A percentile compares a stretch with the other conserved stretches of the same genome.
Evolutionary conservation across 208 protist genomes (phyloP).

Genomic region (Endotrypanum monterogeii): DNA sequence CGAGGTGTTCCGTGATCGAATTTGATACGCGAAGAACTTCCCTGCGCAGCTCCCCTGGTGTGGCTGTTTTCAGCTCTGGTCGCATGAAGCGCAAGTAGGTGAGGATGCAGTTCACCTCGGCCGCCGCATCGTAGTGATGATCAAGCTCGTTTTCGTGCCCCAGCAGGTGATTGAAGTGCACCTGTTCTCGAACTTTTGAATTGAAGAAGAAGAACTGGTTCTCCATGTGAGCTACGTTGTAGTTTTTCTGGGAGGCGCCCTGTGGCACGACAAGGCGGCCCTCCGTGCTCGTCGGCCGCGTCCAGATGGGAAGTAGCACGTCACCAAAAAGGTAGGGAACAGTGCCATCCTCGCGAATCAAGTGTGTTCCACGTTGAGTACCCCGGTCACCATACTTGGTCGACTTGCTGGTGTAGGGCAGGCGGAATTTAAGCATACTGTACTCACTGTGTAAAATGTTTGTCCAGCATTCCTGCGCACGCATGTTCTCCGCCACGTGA

Average conservation of each 20-base stretch:
- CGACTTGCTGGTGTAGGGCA: constrained; percentile 90
- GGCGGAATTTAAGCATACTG: constrained; percentile 96
- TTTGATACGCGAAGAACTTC: constrained; percentile 64
- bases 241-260: constrained; percentile 62
- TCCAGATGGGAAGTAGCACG: constrained; percentile 94
- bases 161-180: constrained; percentile 91
- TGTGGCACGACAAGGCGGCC: constrained; percentile 90
- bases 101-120: constrained; percentile 90
- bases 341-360: constrained; percentile 76
- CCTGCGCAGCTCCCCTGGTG: constrained; percentile 35
- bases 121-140: constrained; percentile 93
- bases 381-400: constrained; percentile 48
- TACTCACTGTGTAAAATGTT: constrained; percentile 82
- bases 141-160: constrained; percentile 74
- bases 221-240: constrained; percentile 83
- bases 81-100: constrained; percentile 71
- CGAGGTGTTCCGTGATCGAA: constrained; percentile 70
- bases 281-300: constrained; percentile 95
- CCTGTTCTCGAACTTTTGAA: constrained; percentile 83
- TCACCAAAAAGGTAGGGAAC: constrained; percentile 91
- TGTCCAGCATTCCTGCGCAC: constrained; percentile 92
- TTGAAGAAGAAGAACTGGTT: constrained; percentile 97
- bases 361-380: constrained; percentile 31
- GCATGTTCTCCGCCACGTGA: constrained; percentile 92
- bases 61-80: constrained; percentile 43